These are phyloP conservation scores for Blastobotrys attinorum DNA, from an alignment of 805 yeast species.

Conservation along the genomic window DNA sequence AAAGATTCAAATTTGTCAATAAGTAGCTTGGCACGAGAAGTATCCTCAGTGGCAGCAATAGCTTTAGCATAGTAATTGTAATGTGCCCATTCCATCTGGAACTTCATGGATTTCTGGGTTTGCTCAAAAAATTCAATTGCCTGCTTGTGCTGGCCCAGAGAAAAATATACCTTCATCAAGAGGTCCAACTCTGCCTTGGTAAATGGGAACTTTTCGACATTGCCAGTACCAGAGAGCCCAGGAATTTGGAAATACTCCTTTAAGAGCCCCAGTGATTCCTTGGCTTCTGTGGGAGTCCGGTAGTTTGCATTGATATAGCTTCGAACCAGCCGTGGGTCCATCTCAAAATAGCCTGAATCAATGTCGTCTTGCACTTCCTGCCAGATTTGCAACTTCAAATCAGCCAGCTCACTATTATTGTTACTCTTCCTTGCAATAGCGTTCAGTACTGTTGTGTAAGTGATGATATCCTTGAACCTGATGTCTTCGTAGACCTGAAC, in stretches of 20 bases:
- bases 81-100: conserved; percentile 2
- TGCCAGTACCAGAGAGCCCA: neutral
- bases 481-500: conserved; percentile 6
- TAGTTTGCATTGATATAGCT: conserved; percentile 3
- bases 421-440: conserved; percentile 1
- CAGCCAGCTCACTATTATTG: neutral
- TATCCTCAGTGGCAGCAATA: neutral
- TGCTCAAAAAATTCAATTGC: neutral
- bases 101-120: neutral
- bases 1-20: neutral
- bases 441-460: conserved; percentile 10
- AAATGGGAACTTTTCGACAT: neutral
- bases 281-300: neutral
- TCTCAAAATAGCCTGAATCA: neutral
- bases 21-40: neutral
- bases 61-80: conserved; percentile 2
- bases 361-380: neutral
- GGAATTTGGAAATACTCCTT: neutral
- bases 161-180: neutral
- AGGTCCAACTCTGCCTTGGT: conserved; percentile 2
- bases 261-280: neutral
- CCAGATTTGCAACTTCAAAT: conserved; percentile 1
- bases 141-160: neutral
- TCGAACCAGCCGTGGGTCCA: conserved; percentile 3
- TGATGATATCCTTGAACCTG: conserved; percentile 3